phyloP scores from a whole-genome alignment of 2,329 filamentous ascomycete species.

The Penicillium sp. region DNA sequence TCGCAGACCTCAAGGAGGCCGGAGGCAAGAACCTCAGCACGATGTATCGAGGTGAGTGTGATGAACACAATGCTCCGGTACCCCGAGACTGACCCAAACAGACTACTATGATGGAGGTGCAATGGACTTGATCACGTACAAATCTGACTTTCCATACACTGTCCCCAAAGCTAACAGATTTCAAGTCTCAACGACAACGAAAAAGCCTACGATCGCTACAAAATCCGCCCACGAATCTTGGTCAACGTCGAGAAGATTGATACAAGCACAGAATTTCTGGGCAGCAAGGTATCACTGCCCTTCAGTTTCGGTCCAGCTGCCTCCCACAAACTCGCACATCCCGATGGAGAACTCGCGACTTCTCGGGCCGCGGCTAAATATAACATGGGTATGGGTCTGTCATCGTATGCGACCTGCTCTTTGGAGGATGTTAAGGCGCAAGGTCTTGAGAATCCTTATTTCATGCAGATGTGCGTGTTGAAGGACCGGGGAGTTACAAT shows the following conservation, averaged over 20 bases:
- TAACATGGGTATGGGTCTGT: conserved; percentile 51
- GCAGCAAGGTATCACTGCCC: conserved; percentile 47
- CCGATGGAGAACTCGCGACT: conserved; percentile 54
- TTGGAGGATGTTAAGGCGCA: conserved; percentile 50
- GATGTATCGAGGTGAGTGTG: conserved; percentile 38
- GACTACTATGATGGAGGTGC: conserved; percentile 61
- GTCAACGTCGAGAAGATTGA: conserved; percentile 46
- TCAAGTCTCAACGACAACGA: conserved; percentile 53
- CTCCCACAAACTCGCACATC: conserved; percentile 55
- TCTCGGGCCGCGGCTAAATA: conserved; percentile 48
- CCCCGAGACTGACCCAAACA: conserved; percentile 14
- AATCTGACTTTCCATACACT: not conserved
- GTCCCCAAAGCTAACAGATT: not conserved
- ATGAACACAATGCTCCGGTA: not conserved
- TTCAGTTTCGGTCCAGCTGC: conserved; percentile 57
- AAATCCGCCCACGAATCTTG: conserved; percentile 50
- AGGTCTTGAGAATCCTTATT: conserved; percentile 46
- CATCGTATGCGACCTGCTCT: conserved; percentile 47
- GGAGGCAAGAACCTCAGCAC: conserved; percentile 42
- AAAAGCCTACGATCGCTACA: conserved; percentile 53
- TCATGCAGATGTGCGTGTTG: conserved; percentile 58
- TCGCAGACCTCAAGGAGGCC: conserved; percentile 43
- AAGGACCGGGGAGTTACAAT: conserved; percentile 48
- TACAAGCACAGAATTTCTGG: conserved; percentile 48
- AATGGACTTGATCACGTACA: conserved; percentile 54